Evolutionary conservation across 495 filamentous ascomycete genomes (phyloP), one percentile per base, ranked within the genome.

Genomic region (Penicillium psychrofluorescens): DNA sequence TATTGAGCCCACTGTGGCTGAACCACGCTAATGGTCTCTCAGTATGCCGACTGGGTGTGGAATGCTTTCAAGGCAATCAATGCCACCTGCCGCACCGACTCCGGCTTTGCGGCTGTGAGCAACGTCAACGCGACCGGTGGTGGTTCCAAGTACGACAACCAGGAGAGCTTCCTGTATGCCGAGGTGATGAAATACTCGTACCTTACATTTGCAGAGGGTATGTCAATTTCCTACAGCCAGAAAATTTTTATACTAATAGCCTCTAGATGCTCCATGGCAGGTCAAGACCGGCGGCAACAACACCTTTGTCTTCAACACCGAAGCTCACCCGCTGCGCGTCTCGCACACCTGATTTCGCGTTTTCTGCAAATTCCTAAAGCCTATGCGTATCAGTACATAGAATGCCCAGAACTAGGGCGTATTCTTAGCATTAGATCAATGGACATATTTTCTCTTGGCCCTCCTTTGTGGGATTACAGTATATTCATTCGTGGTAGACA

Each of bases 91-190:
- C 62, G 72, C 22, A 81, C 79, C 0, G 77, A 71, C 2, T 80
- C 77, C 5, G 89, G 88, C 5, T 95, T 80, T 61, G 72, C 77
- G 11, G 72, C 71, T 10, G 63, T 95, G 36, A 49, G 51, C 0
- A 58, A 94, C 58, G 88, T 92, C n/a, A 85, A 86, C 51, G 56
- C 53, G 14, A 35, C 47, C 0, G 68, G 66, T 8, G 88, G 88
- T 4, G 88, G 84, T 6, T 59, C 62, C 6, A 78, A 76, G 38
- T 59, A 63, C 30, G 80, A 94, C 50, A 80, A 81, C 56, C 84
- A 90, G 72, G 89, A 95, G 68, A 90, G 85, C 53, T 95, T 94
- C 69, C 80, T 87, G 64, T 91, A 92, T 58, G 89, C 90, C 0
- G 89, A 95, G 68, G 85, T 90, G 41, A 48, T 94, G 54, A 95